A percentile compares a stretch with the other conserved stretches of the same genome.
Conservation (phyloP, 805 yeast genomes). For the Priceomyces medius region DNA sequence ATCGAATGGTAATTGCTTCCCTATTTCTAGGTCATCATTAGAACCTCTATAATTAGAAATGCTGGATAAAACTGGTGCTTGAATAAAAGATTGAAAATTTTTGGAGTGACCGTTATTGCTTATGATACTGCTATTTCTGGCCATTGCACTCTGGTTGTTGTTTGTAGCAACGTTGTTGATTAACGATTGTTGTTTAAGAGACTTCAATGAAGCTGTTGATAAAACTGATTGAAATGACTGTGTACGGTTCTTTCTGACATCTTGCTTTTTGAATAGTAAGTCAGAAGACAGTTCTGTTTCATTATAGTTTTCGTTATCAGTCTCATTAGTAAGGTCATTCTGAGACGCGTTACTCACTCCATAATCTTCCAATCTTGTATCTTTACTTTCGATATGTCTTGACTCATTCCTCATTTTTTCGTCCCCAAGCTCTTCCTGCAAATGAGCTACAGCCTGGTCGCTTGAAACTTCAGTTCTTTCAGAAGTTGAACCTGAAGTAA, state of each 20-base stretch:
- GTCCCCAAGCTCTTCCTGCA: background rate
- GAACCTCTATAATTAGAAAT: conserved; percentile 27
- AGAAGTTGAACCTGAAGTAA: background rate
- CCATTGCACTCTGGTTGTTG: conserved; percentile 4
- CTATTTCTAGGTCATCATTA: conserved; percentile 38
- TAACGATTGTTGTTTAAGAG: conserved; percentile 29
- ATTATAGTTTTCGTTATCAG: conserved; percentile 10
- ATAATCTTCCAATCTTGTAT: background rate
- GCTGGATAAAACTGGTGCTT: conserved; percentile 44
- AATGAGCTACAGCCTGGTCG: background rate
- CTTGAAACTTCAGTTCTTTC: background rate
- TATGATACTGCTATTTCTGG: conserved; percentile 21
- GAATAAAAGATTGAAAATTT: conserved; percentile 45
- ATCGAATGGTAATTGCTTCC: conserved; percentile 40
- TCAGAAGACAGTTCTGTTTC: conserved; percentile 14
- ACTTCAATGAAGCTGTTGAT: conserved; percentile 43
- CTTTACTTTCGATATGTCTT: background rate
- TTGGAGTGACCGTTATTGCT: conserved; percentile 22
- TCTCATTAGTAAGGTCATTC: conserved; percentile 4
- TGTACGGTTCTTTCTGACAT: conserved; percentile 35
- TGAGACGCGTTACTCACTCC: background rate
- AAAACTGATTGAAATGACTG: conserved; percentile 46
- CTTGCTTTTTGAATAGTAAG: conserved; percentile 38
- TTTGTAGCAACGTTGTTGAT: conserved; percentile 6
- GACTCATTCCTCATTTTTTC: background rate